phyloP scores from a whole-genome alignment of 2,329 filamentous ascomycete species.

The Paraphaeosphaeria sporulosa region DNA sequence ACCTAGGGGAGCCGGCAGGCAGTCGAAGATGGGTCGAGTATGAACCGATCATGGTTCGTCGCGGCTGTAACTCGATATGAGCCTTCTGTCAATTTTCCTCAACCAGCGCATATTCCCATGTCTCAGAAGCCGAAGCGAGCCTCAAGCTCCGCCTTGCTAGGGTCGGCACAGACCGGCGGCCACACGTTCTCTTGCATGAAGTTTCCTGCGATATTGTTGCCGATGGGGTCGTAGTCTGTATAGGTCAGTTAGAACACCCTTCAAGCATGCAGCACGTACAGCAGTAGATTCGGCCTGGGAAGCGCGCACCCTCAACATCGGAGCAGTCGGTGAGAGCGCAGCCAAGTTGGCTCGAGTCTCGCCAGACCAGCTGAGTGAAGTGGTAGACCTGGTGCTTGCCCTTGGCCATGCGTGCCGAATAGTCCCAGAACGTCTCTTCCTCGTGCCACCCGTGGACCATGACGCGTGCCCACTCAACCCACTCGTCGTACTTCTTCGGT shows the following conservation, averaged over 20 bases:
- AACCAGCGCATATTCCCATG: not conserved
- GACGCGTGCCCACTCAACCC: constrained; percentile 39
- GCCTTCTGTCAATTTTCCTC: not conserved
- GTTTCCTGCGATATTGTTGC: constrained; percentile 44
- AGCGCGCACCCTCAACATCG: constrained; percentile 22
- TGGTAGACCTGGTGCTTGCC: constrained; percentile 42
- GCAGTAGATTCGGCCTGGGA: constrained; percentile 46
- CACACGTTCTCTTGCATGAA: constrained; percentile 42
- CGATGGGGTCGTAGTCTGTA: constrained; percentile 41
- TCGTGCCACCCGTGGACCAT: constrained; percentile 47
- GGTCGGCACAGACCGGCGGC: constrained; percentile 39
- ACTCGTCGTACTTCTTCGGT: constrained; percentile 32
- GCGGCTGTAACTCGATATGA: not conserved
- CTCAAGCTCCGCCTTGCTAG: constrained; percentile 24
- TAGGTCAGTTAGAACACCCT: constrained; percentile 16
- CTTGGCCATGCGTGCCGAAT: constrained; percentile 30
- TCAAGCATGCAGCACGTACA: constrained; percentile 32
- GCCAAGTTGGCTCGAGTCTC: constrained; percentile 43
- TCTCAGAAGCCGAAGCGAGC: constrained; percentile 18
- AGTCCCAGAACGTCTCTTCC: constrained; percentile 46
- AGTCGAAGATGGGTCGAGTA: no score
- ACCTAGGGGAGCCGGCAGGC: no score
- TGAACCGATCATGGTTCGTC: not conserved
- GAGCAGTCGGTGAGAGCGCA: constrained; percentile 43
- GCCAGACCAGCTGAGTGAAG: constrained; percentile 52